phyloP scores from a whole-genome alignment of 805 yeast genomes.

The Tetrapisispora pingtungensis region DNA sequence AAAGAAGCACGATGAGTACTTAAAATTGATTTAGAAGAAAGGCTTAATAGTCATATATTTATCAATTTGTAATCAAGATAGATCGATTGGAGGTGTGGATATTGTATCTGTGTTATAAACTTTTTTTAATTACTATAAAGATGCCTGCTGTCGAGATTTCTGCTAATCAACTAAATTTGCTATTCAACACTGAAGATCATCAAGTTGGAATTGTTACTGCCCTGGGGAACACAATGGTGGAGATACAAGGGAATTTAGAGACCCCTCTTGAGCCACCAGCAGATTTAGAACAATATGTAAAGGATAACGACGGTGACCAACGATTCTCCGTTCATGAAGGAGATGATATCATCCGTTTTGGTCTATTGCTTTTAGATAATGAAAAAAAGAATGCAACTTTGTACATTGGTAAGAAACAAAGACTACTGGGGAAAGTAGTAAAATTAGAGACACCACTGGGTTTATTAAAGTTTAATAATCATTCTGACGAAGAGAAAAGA shows the following conservation, averaged over 20 bases:
- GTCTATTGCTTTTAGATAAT: conserved; percentile 15
- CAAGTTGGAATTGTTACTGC: conserved; percentile 31
- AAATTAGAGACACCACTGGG: conserved; percentile 58
- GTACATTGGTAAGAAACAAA: conserved; percentile 58
- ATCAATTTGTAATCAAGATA: no score
- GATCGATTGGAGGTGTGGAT: no score
- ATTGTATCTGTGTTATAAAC: no score
- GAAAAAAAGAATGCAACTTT: conserved; percentile 39
- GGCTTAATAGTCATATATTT: no score
- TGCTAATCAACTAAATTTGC: conserved; percentile 13
- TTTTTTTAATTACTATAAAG: no score
- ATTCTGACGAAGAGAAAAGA: conserved; percentile 12
- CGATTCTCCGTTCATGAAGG: conserved; percentile 12
- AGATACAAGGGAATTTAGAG: conserved; percentile 65
- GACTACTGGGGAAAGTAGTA: conserved; percentile 53
- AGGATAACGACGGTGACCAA: conserved; percentile 10
- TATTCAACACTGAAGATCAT: conserved; percentile 11
- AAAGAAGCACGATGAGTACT: no score
- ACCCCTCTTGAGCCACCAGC: conserved; percentile 28
- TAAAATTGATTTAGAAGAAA: no score
- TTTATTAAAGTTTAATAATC: conserved; percentile 36
- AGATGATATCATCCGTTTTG: conserved; percentile 18
- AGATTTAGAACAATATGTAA: conserved; percentile 3
- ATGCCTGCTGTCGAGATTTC: conserved; percentile 24
- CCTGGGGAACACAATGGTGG: conserved; percentile 50